Conservation (phyloP, 306 rosid genomes). For the Begonia masoniana region DNA sequence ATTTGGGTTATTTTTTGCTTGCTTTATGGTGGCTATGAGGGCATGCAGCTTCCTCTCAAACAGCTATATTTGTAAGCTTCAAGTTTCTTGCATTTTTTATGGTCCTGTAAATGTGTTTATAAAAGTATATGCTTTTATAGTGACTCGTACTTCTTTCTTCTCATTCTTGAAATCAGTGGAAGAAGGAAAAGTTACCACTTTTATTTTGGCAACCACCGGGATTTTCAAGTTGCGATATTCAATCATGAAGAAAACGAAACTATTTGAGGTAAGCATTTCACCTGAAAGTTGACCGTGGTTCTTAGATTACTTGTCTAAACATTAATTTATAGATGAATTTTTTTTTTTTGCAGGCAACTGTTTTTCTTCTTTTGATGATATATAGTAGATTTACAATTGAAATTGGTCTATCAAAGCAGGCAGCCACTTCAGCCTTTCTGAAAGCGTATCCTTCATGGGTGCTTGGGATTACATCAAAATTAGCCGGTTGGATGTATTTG, state of each 20-base stretch:
- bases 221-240: constrained; percentile 53
- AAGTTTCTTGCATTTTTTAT: constrained; percentile 2
- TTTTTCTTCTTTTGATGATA: constrained; percentile 67
- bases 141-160: not conserved
- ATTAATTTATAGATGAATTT: constrained; percentile 2
- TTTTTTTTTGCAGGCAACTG: constrained; percentile 51
- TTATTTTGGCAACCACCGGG: constrained; percentile 87
- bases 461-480: constrained; percentile 27
- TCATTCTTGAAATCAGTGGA: constrained; percentile 54
- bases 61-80: constrained; percentile 78
- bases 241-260: constrained; percentile 35
- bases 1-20: constrained; percentile 34
- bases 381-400: constrained; percentile 73
- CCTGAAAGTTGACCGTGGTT: constrained; percentile 2
- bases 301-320: constrained; percentile 7
- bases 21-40: constrained; percentile 54
- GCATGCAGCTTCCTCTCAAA: constrained; percentile 88
- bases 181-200: constrained; percentile 90
- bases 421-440: constrained; percentile 63
- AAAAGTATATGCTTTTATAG: too few relatives aligned
- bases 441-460: constrained; percentile 56
- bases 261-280: constrained; percentile 46
- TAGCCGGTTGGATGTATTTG: constrained; percentile 47
- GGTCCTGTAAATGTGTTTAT: not conserved
- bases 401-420: constrained; percentile 79